Evolutionary conservation across 1,284 basidiomycete species (phyloP).

Genomic region (Lignosus rhinocerotis): DNA sequence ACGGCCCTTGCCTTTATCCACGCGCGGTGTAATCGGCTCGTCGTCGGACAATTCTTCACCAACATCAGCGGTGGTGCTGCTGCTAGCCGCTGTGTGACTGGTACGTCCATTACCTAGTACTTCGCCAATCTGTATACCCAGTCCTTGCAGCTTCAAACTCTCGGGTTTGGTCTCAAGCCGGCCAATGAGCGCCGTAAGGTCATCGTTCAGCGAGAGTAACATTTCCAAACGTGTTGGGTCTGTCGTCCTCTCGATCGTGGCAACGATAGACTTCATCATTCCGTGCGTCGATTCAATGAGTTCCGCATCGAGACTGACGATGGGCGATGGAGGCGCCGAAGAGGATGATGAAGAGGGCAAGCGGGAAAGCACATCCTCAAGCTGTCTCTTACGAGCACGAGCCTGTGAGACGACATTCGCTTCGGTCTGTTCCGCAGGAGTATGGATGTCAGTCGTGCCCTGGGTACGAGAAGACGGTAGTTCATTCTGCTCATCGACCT

Average conservation of each 20-base stretch:
- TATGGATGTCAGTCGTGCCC: constrained; percentile 28
- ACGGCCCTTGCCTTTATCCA: constrained; percentile 75
- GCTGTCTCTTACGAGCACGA: constrained; percentile 44
- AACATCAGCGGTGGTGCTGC: background rate
- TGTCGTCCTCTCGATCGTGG: constrained; percentile 57
- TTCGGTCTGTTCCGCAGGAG: constrained; percentile 44
- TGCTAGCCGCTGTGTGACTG: constrained; percentile 27
- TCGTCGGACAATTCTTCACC: constrained; percentile 26
- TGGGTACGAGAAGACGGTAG: constrained; percentile 18
- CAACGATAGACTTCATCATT: constrained; percentile 58
- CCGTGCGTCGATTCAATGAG: constrained; percentile 52
- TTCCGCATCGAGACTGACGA: constrained; percentile 31
- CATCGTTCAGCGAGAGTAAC: constrained; percentile 73
- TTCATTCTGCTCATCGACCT: constrained; percentile 44
- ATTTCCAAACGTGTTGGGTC: constrained; percentile 63
- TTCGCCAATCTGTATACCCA: constrained; percentile 41
- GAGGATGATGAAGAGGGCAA: constrained; percentile 37
- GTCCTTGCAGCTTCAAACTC: constrained; percentile 43
- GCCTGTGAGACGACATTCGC: constrained; percentile 56
- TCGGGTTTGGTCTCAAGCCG: constrained; percentile 39
- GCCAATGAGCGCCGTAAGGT: constrained; percentile 54
- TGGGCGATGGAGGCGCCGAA: constrained; percentile 28
- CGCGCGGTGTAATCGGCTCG: constrained; percentile 54
- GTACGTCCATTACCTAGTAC: constrained; percentile 23
- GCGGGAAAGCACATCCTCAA: constrained; percentile 47